Evolutionary conservation across 2,329 filamentous ascomycete species (phyloP).

Genomic region (Macrophomina phaseolina): DNA sequence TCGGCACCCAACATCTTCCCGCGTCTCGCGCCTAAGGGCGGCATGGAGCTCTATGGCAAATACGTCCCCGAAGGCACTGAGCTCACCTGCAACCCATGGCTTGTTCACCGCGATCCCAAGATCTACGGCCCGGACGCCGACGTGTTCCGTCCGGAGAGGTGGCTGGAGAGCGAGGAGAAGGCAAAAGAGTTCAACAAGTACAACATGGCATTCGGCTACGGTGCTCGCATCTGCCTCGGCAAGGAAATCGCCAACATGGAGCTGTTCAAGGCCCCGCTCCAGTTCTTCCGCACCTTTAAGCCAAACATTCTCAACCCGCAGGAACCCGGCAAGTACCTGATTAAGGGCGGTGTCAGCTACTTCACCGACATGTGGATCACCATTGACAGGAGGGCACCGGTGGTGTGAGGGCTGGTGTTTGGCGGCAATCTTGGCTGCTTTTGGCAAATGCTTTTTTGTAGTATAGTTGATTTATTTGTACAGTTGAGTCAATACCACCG

Average conservation of each 20-base stretch:
- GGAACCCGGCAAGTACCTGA: constrained; percentile 43
- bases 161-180: constrained; percentile 43
- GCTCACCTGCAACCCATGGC: constrained; percentile 39
- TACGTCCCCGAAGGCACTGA: constrained; percentile 38
- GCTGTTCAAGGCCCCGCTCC: constrained; percentile 52
- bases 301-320: constrained; percentile 39
- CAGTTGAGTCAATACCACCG: constrained; percentile 11
- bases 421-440: constrained; percentile 10
- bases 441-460: not conserved
- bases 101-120: constrained; percentile 38
- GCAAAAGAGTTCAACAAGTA: constrained; percentile 54
- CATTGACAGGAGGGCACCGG: constrained; percentile 34
- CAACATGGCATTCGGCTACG: constrained; percentile 59
- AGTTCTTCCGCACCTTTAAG: constrained; percentile 51
- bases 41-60: constrained; percentile 44
- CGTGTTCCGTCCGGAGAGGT: constrained; percentile 39
- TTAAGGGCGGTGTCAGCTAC: constrained; percentile 52
- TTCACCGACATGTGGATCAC: constrained; percentile 50
- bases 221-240: constrained; percentile 55
- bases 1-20: constrained; percentile 59
- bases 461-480: constrained; percentile 13
- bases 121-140: constrained; percentile 39
- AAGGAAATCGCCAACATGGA: constrained; percentile 60
- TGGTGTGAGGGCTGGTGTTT: constrained; percentile 12
- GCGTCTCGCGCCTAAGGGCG: constrained; percentile 46